phyloP scores from a whole-genome alignment of 2,329 filamentous ascomycete species.

The Coniella vitis region DNA sequence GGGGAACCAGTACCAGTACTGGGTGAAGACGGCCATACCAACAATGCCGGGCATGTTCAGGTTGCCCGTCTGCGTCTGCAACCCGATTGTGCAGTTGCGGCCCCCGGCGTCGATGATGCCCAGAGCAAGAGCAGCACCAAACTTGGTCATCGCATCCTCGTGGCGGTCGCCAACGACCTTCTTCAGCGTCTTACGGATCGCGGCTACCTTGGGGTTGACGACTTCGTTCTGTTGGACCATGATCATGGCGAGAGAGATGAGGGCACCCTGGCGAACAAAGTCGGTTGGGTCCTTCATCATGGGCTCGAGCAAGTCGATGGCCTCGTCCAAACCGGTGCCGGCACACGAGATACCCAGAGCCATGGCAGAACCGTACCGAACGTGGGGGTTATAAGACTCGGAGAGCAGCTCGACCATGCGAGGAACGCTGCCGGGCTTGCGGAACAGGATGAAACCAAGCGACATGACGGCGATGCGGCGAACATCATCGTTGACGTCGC shows the following conservation, averaged over 20 bases:
- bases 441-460: constrained; percentile 95
- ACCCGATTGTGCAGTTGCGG: constrained; percentile 94
- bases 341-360: constrained; percentile 96
- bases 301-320: constrained; percentile 91
- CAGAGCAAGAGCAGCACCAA: constrained; percentile 85
- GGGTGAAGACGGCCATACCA: constrained; percentile 95
- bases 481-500: constrained; percentile 96
- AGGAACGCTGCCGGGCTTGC: constrained; percentile 92
- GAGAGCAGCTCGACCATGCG: constrained; percentile 98
- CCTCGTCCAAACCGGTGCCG: constrained; percentile 90
- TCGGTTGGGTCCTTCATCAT: constrained; percentile 99
- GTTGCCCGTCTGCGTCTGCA: constrained; percentile 96
- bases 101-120: constrained; percentile 98
- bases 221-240: constrained; percentile 98
- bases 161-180: constrained; percentile 93
- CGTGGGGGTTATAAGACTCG: constrained; percentile 98
- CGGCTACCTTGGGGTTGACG: constrained; percentile 93
- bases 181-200: constrained; percentile 85
- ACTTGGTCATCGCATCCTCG: constrained; percentile 99
- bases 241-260: constrained; percentile 95
- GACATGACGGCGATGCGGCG: constrained; percentile 95
- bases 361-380: constrained; percentile 96
- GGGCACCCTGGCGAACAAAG: constrained; percentile 92
- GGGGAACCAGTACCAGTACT: constrained; percentile 99
- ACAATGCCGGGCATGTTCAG: constrained; percentile 98